Evolutionary conservation across 495 filamentous ascomycete genomes (phyloP).

Genomic region (Daldinia grandis): DNA sequence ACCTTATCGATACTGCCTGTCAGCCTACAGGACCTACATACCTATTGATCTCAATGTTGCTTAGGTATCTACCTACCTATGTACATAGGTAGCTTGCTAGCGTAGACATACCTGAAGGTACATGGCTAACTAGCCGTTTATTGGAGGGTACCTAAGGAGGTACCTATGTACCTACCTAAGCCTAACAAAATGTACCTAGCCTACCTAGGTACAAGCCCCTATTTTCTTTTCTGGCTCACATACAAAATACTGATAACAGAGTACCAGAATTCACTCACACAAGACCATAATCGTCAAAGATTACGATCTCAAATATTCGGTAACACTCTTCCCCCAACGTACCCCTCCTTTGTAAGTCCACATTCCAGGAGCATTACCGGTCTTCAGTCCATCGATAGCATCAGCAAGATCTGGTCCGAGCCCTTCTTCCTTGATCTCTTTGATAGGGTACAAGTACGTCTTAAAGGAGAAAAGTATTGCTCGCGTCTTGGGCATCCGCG

Average conservation of each 20-base stretch:
- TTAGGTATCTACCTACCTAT: too few species aligned
- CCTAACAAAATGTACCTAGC: too few species aligned
- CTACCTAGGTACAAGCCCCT: background rate
- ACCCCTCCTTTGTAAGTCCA: conserved; percentile 72
- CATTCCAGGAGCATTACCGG: conserved; percentile 73
- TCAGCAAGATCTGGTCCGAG: conserved; percentile 68
- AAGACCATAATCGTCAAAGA: background rate
- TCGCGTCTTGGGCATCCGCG: conserved; percentile 70
- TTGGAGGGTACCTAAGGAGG: too few species aligned
- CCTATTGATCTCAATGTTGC: background rate
- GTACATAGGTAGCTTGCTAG: background rate
- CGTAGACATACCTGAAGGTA: background rate
- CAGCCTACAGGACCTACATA: background rate
- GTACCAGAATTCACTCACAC: too few species aligned
- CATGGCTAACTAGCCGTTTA: background rate
- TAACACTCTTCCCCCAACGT: conserved; percentile 72
- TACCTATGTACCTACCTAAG: too few species aligned
- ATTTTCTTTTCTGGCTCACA: background rate
- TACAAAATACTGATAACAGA: too few species aligned
- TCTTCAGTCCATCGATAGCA: conserved; percentile 76
- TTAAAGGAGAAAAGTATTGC: conserved; percentile 82
- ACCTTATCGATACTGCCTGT: conserved; percentile 14
- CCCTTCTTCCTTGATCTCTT: conserved; percentile 74
- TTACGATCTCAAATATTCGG: conserved; percentile 63
- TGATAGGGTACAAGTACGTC: conserved; percentile 77